phyloP scores from a whole-genome alignment of 2,329 filamentous ascomycete genomes.

The Endoconidiophora laricicola region DNA sequence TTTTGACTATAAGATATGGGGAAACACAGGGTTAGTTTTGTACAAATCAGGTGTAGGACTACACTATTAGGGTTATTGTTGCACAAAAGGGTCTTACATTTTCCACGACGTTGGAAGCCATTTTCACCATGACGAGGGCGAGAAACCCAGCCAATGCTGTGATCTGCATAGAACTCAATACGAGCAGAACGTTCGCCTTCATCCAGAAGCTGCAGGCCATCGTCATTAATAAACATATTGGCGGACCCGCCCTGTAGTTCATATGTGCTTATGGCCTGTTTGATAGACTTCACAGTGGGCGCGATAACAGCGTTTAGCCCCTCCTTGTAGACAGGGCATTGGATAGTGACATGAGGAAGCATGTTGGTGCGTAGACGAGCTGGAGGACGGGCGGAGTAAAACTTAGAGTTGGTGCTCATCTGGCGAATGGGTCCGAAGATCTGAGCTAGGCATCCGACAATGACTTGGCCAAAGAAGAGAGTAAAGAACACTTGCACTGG shows the following conservation, averaged over 20 bases:
- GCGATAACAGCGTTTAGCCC: constrained; percentile 58
- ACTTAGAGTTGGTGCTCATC: constrained; percentile 60
- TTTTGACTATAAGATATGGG: constrained; percentile 29
- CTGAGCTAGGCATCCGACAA: constrained; percentile 59
- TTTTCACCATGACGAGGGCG: constrained; percentile 47
- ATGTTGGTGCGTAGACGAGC: constrained; percentile 37
- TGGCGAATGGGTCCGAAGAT: constrained; percentile 61
- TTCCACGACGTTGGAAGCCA: constrained; percentile 45
- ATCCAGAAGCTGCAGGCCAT: constrained; percentile 51
- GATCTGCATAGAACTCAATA: constrained; percentile 52
- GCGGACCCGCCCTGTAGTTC: constrained; percentile 63
- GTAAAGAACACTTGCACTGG: constrained; percentile 68
- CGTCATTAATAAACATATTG: constrained; percentile 63
- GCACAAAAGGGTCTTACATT: constrained; percentile 22
- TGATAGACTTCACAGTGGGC: constrained; percentile 62
- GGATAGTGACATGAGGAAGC: constrained; percentile 63
- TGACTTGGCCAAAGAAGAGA: constrained; percentile 65
- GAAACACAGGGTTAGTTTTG: background rate
- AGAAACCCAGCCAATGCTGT: constrained; percentile 54
- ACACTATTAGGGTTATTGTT: background rate
- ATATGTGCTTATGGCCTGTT: constrained; percentile 61
- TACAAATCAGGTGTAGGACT: background rate
- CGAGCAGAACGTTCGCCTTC: constrained; percentile 45
- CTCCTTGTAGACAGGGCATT: constrained; percentile 81
- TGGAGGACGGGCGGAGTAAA: constrained; percentile 59